These are phyloP conservation scores for Septoria petroselini DNA, from an alignment of 2,329 filamentous ascomycete genomes.

Conservation along the genomic window DNA sequence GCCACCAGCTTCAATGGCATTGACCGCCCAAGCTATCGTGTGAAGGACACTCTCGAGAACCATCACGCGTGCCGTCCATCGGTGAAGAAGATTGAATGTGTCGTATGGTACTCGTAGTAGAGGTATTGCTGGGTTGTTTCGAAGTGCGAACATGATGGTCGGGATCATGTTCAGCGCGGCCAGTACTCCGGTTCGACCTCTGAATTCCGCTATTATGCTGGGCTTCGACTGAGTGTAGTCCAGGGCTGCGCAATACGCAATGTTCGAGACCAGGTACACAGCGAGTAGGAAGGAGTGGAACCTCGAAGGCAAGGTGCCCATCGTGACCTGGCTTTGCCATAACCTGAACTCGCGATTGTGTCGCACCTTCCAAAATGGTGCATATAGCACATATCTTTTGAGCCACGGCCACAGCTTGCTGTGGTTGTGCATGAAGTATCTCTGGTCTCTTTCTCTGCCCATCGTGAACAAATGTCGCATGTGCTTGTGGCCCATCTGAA, in stretches of 20 bases:
- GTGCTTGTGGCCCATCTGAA: constrained; percentile 44
- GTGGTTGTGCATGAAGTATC: constrained; percentile 48
- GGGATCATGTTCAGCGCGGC: constrained; percentile 89
- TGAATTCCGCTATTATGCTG: constrained; percentile 72
- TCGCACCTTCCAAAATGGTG: constrained; percentile 69
- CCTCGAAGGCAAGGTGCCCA: constrained; percentile 70
- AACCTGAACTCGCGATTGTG: constrained; percentile 58
- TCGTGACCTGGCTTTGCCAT: constrained; percentile 59
- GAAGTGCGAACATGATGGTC: constrained; percentile 77
- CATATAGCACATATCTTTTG: constrained; percentile 62
- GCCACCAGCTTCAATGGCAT: constrained; percentile 59
- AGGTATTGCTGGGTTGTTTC: constrained; percentile 87
- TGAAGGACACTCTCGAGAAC: constrained; percentile 68
- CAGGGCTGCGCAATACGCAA: constrained; percentile 72
- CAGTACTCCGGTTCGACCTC: constrained; percentile 80
- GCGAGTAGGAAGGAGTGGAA: constrained; percentile 69
- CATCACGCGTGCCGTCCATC: constrained; percentile 76
- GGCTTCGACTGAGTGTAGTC: constrained; percentile 46
- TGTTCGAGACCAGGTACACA: constrained; percentile 67
- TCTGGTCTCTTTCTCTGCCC: constrained; percentile 42
- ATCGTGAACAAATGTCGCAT: constrained; percentile 47
- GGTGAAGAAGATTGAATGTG: constrained; percentile 87
- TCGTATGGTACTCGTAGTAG: constrained; percentile 88
- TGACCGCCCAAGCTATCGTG: constrained; percentile 69
- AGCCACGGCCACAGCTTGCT: constrained; percentile 55